These are phyloP conservation scores for Arachis hypogaea DNA, from an alignment of 306 rosid genomes.

Conservation along the genomic window DNA sequence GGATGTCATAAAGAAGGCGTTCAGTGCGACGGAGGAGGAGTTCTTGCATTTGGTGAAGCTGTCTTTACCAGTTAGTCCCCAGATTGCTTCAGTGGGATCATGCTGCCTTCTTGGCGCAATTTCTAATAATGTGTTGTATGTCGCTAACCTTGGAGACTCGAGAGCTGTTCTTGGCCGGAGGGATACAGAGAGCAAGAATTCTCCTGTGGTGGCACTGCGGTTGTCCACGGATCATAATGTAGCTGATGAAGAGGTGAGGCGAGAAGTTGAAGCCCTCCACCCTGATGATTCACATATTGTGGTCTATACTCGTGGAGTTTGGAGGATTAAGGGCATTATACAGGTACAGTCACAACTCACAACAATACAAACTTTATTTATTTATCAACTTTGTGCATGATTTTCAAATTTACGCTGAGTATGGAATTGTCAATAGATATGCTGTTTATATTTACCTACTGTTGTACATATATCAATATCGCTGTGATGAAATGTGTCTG, in stretches of 20 bases:
- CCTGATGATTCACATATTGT: constrained; percentile 90
- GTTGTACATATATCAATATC: neutral
- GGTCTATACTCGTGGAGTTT: constrained; percentile 77
- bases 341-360: constrained; percentile 58
- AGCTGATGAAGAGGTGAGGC: constrained; percentile 85
- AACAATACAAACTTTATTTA: neutral
- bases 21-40: constrained; percentile 84
- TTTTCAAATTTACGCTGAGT: constrained; percentile 10
- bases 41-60: constrained; percentile 76
- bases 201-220: constrained; percentile 67
- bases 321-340: constrained; percentile 98
- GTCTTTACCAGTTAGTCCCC: constrained; percentile 59
- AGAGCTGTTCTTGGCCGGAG: constrained; percentile 89
- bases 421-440: neutral
- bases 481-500: neutral
- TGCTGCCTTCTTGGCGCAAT: constrained; percentile 96
- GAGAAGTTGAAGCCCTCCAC: constrained; percentile 88
- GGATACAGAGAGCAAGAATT: constrained; percentile 35
- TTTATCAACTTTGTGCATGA: neutral
- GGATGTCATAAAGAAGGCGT: constrained; percentile 87
- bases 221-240: constrained; percentile 95
- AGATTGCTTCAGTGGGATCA: constrained; percentile 86
- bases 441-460: neutral
- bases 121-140: constrained; percentile 66
- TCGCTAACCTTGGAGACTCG: constrained; percentile 95